These are phyloP conservation scores for Collariella sp. DNA, from an alignment of 495 filamentous ascomycete species.

Conservation along the genomic window DNA sequence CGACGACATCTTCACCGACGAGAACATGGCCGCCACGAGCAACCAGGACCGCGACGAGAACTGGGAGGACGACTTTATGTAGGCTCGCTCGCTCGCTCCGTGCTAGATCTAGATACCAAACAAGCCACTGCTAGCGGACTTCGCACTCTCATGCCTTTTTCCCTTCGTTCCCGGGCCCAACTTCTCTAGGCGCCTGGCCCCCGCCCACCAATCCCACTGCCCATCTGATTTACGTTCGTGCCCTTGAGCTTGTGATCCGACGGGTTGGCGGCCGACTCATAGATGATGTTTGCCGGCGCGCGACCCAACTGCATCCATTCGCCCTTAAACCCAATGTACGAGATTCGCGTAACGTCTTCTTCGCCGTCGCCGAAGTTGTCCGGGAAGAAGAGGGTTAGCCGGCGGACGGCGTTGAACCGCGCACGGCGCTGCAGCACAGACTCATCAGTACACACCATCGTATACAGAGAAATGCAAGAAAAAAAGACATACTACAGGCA, in stretches of 20 bases:
- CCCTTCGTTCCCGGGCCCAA: background rate
- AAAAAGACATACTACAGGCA: slow-evolving; percentile 49
- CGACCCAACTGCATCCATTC: slow-evolving; percentile 79
- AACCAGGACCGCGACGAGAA: slow-evolving; percentile 57
- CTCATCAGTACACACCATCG: background rate
- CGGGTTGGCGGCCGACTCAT: slow-evolving; percentile 90
- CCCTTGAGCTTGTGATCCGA: slow-evolving; percentile 61
- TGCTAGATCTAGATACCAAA: background rate
- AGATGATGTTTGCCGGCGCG: slow-evolving; percentile 76
- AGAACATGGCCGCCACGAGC: slow-evolving; percentile 53
- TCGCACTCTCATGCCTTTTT: too few species aligned
- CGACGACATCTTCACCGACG: slow-evolving; percentile 70
- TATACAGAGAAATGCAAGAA: background rate
- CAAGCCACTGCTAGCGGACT: background rate
- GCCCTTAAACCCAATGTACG: slow-evolving; percentile 86
- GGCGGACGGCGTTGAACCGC: slow-evolving; percentile 73
- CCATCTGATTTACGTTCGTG: slow-evolving; percentile 39
- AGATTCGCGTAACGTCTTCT: slow-evolving; percentile 68
- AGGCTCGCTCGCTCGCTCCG: slow-evolving; percentile 2
- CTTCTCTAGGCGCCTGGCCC: slow-evolving; percentile 6
- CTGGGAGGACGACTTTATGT: slow-evolving; percentile 73
- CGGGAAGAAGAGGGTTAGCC: slow-evolving; percentile 73
- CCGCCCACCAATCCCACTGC: slow-evolving; percentile 36
- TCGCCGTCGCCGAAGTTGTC: slow-evolving; percentile 60
- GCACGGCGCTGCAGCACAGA: slow-evolving; percentile 45